Base-by-base conservation (phyloP, 1,284 basidiomycete species). In the Austroboletus niveus region DNA sequence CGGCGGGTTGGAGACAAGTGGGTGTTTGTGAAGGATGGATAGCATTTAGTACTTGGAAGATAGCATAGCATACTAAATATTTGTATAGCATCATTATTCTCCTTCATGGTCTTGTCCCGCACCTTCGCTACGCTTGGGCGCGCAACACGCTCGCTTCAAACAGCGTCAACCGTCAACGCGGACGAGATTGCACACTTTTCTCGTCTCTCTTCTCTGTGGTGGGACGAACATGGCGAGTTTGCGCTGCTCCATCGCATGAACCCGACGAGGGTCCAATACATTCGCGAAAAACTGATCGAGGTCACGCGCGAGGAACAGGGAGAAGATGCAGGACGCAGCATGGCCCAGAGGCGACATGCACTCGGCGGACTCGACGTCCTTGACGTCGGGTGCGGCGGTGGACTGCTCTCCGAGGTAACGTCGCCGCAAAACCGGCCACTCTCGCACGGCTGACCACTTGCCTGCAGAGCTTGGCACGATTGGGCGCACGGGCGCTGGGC, bases 151-250 rank as follows among this genome's bases (percentile, higher is more conserved):
- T 22, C 29, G 8, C 50, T 71, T 20, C 63, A 70, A 29, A 61
- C 67, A 1, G 57, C 52, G 9, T 51, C 64, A 5, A 68, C 75
- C n/a, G 79, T 94, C 62, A 95, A 95, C 65, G 65, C 78, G 1
- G 79, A 79, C 48, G 95, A 98, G 70, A 90, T 99, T 48, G 86
- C 89, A 0, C 93, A 95, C 69, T 99, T 99, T 70, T 94, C 94
- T 5, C 80, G 82, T 34, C 83, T 99, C 1, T 94, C 94, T 0
- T 86, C 90, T 24, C 80, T 90, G 64, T 99, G 97, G 97, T 99
- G 97, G 97, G 87, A 98, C 69, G 92, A 97, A 65, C 78, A 78
- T 30, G 95, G 96, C 60, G 95, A 98, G 69, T 97, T 98, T 64
- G 81, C 77, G 3, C 75, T 96, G 36, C 74, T 99, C 32, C 97